Evolutionary conservation across 139 green algal species (phyloP).

Genomic region (Tetradesmus lagerheimii): DNA sequence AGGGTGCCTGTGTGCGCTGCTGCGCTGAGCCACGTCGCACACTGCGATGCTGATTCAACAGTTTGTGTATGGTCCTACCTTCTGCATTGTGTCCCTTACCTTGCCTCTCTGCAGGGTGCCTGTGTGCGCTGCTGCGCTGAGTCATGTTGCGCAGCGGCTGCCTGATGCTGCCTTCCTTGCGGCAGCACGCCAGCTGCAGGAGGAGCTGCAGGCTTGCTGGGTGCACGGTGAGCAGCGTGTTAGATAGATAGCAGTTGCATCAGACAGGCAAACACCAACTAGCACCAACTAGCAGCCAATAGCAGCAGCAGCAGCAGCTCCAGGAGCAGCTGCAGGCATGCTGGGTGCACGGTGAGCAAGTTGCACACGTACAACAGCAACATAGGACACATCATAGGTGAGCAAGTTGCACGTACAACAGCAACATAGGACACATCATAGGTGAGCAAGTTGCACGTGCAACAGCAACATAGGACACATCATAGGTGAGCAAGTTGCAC

Average conservation of each 20-base stretch:
- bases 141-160: not conserved
- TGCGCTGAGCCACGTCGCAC: not conserved
- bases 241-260: not conserved
- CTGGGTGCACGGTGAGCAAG: not conserved
- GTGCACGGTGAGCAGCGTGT: not conserved
- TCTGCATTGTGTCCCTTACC: not conserved
- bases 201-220: constrained; percentile 12
- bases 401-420: too few relatives aligned
- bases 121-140: not conserved
- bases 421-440: too few relatives aligned
- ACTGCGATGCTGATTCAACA: not conserved
- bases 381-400: too few relatives aligned
- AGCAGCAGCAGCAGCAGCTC: not conserved
- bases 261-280: too few relatives aligned
- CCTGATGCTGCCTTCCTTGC: not conserved
- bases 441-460: too few relatives aligned
- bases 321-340: not conserved
- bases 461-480: too few relatives aligned
- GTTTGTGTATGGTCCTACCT: too few relatives aligned
- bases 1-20: not conserved
- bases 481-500: too few relatives aligned
- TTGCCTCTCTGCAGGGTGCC: not conserved
- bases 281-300: not conserved
- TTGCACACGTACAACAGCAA: too few relatives aligned
- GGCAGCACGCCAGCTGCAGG: not conserved